These are phyloP conservation scores for Bruguiera gymnorhiza DNA, from an alignment of 345 rosid genomes.

Conservation along the genomic window DNA sequence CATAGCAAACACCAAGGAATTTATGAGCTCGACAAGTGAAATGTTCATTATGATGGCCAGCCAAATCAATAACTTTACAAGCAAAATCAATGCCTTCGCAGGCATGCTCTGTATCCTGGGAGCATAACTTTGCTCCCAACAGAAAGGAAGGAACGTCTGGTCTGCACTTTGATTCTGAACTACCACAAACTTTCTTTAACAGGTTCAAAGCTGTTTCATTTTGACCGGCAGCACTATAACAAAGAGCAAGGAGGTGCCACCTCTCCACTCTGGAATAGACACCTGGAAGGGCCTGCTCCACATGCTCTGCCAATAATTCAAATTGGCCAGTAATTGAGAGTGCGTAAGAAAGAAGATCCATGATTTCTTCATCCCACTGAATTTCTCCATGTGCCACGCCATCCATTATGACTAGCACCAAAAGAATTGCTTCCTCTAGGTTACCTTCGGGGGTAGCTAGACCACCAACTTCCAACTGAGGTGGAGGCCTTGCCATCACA, in stretches of 20 bases:
- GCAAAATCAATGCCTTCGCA: constrained; percentile 61
- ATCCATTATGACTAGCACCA: constrained; percentile 64
- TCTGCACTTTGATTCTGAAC: constrained; percentile 62
- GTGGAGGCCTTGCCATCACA: constrained; percentile 53
- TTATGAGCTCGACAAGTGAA: constrained; percentile 55
- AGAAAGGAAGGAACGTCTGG: constrained; percentile 53
- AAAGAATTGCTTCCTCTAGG: constrained; percentile 78
- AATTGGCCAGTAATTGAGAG: constrained; percentile 67
- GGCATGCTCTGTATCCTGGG: constrained; percentile 58
- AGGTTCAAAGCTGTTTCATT: constrained; percentile 70
- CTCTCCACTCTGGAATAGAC: constrained; percentile 66
- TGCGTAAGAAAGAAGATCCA: constrained; percentile 77
- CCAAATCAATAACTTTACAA: constrained; percentile 42
- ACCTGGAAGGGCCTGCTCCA: constrained; percentile 75
- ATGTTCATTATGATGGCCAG: constrained; percentile 41
- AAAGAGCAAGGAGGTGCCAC: constrained; percentile 87
- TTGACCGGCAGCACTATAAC: constrained; percentile 75
- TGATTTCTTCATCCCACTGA: constrained; percentile 78
- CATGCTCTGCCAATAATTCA: constrained; percentile 62
- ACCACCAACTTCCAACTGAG: constrained; percentile 37
- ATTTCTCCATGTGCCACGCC: constrained; percentile 66
- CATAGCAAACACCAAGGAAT: constrained; percentile 83
- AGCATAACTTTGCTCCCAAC: constrained; percentile 80
- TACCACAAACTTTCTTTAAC: constrained; percentile 53
- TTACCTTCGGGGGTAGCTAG: constrained; percentile 44